Base-by-base conservation (phyloP, 495 filamentous ascomycete species). In the Penicillium verhagenii region DNA sequence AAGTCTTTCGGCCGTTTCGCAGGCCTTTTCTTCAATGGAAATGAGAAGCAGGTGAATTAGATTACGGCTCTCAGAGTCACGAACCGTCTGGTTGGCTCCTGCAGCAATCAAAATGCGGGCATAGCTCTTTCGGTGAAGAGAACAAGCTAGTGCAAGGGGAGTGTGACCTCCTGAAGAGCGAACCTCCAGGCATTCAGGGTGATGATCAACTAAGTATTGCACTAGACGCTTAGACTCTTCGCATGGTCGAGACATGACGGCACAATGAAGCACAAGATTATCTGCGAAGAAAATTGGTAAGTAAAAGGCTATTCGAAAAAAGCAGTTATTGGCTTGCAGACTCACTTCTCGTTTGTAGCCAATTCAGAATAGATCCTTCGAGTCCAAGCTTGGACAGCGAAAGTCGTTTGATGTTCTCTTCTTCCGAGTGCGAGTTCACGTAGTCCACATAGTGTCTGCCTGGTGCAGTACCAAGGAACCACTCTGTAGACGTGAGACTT, bases 401-500 rank as follows among this genome's bases (percentile, higher is more conserved):
- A 0, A 90, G 69, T 51, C 79, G 77, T 54, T 81, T 76, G 21
- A 90, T 52, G 13, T 78, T 72, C 35, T 75, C 66, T 40, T 90
- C 81, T 19, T 81, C 70, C 47, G 68, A 70, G 48, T 87, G 76
- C 8, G 75, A 73, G 39, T 81, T 78, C 11, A 78, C 72, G 57
- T 89, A 92, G 37, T 86, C 77, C 9, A 74, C 62, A 58, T 91
- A 92, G 40, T 77, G 68, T 28, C 84, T 70, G 53, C 77, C 58
- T 0, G 87, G 86, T 0, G 82, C 77, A 28, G 86, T 84, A 37
- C 85, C 81, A 44, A 90, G 65, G 60, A 88, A 87, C 82, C 85
- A 92, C 61, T 90, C 82, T 0, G 84, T 78, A 25, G 76, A 77
- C 8, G 82, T 79, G 23, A 92, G 64, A 16, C 70, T 82, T 14